A percentile compares a stretch with the other conserved stretches of the same genome.
Conservation (phyloP, 768 basidiomycete species). For the Mycena epipterygia region DNA sequence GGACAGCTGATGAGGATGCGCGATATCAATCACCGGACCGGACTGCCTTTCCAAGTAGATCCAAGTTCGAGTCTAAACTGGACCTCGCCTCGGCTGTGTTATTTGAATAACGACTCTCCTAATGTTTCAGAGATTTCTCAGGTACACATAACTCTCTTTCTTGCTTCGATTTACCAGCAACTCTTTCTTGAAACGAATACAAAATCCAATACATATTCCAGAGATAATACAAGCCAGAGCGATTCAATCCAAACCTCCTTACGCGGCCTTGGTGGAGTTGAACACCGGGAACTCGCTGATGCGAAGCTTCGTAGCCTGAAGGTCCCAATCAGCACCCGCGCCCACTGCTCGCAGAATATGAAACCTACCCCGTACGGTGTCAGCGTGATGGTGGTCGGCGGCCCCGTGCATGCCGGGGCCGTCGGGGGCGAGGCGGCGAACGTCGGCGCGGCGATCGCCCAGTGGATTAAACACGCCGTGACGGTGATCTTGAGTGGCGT, state of each 20-base stretch:
- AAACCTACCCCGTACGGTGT: slow-evolving; percentile 49
- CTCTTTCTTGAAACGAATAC: too few species aligned
- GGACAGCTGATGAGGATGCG: too few species aligned
- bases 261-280: slow-evolving; percentile 1
- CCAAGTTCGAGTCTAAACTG: too few species aligned
- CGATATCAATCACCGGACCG: too few species aligned
- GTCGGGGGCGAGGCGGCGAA: slow-evolving; percentile 51
- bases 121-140: too few species aligned
- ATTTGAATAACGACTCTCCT: too few species aligned
- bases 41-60: too few species aligned
- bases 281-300: slow-evolving; percentile 36
- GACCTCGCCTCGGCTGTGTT: too few species aligned
- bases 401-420: slow-evolving; percentile 39
- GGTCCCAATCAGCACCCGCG: background rate
- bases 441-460: slow-evolving; percentile 49
- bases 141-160: too few species aligned
- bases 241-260: background rate
- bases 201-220: too few species aligned
- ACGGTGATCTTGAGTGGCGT: slow-evolving; percentile 53
- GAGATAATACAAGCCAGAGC: too few species aligned
- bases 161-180: too few species aligned
- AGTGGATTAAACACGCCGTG: slow-evolving; percentile 50
- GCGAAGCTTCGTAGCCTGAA: slow-evolving; percentile 31
- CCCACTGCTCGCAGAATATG: background rate
- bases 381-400: slow-evolving; percentile 45